Base-by-base conservation (phyloP, 2,329 filamentous ascomycete genomes). In the Nannizzia gypsea region DNA sequence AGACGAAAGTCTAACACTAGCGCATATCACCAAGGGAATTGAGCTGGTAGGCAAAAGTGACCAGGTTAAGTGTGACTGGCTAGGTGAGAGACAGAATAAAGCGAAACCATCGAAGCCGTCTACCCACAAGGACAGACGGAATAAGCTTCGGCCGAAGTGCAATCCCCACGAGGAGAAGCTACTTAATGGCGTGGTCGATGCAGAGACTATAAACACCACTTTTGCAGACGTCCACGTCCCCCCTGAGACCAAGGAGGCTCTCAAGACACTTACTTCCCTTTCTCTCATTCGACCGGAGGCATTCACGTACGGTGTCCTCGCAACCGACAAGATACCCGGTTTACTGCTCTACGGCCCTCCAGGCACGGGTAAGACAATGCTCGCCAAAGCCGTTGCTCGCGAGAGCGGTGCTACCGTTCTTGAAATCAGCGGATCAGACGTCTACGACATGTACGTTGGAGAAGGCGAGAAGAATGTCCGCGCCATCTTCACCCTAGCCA, bases 391-490 rank as follows among this genome's bases (percentile, higher is more conserved):
- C 2, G 82, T 85, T 0, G 83, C 83, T 1, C 83, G 83, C 61
- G 81, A 85, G 67, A 83, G 79, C 60, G 81, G 82, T 80, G 85
- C 87, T 2, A 84, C 81, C 0, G 81, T 86, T 31, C 78, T 99
- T 42, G 91, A 97, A 73, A 84, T 97, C 46, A 91, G 86, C 64
- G 92, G 90, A 2, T 90, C 90, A 1, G 89, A 90, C 65, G 88
- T 99, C 66, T 95, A 96, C 72, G 89, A 96, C 71, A 97, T 95
- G 82, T 97, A 89, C 72, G 89, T 97, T 2, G 93, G 93, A 22
- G 90, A 97, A 72, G 89, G 89, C 62, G 93, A 99, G 76, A 97
- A 97, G 80, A 95, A 95, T 69, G 88, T 97, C 59, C 86, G 87
- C 58, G 92, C 92, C 0, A 85, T 97, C 44, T 99, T 99, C 74